These are phyloP conservation scores for Coniochaeta hoffmannii DNA, from an alignment of 2,329 filamentous ascomycete species.

Conservation along the genomic window DNA sequence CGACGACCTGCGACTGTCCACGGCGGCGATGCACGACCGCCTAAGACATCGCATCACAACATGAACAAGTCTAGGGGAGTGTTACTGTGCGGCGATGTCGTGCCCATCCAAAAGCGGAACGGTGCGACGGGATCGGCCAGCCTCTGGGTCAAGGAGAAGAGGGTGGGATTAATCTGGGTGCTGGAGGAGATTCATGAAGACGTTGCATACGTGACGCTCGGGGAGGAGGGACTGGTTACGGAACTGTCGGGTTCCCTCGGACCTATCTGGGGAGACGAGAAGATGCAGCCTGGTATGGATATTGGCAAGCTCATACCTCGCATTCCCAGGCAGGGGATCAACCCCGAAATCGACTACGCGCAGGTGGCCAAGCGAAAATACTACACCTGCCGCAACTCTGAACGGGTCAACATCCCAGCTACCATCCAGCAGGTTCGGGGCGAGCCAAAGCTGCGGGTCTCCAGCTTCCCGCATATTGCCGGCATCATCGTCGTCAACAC, in stretches of 20 bases:
- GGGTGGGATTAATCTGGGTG: slow-evolving; percentile 91
- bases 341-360: slow-evolving; percentile 68
- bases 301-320: slow-evolving; percentile 73
- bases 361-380: slow-evolving; percentile 65
- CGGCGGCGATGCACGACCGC: slow-evolving; percentile 45
- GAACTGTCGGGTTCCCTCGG: slow-evolving; percentile 68
- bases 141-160: slow-evolving; percentile 97
- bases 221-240: slow-evolving; percentile 68
- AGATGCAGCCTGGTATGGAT: slow-evolving; percentile 60
- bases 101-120: slow-evolving; percentile 94
- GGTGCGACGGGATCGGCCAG: slow-evolving; percentile 87
- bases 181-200: slow-evolving; percentile 97
- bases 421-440: slow-evolving; percentile 68
- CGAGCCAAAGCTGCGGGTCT: slow-evolving; percentile 69
- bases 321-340: slow-evolving; percentile 70
- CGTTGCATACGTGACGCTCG: slow-evolving; percentile 67
- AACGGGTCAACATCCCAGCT: slow-evolving; percentile 75
- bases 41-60: slow-evolving; percentile 53
- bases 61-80: slow-evolving; percentile 66
- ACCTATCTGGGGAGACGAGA: slow-evolving; percentile 75
- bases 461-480: slow-evolving; percentile 94
- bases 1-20: slow-evolving; percentile 58
- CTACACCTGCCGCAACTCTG: slow-evolving; percentile 76
- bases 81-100: slow-evolving; percentile 91
- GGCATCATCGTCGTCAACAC: slow-evolving; percentile 92